These are phyloP conservation scores for Ustilago curta DNA, from an alignment of 1,284 basidiomycete genomes.

Conservation along the genomic window DNA sequence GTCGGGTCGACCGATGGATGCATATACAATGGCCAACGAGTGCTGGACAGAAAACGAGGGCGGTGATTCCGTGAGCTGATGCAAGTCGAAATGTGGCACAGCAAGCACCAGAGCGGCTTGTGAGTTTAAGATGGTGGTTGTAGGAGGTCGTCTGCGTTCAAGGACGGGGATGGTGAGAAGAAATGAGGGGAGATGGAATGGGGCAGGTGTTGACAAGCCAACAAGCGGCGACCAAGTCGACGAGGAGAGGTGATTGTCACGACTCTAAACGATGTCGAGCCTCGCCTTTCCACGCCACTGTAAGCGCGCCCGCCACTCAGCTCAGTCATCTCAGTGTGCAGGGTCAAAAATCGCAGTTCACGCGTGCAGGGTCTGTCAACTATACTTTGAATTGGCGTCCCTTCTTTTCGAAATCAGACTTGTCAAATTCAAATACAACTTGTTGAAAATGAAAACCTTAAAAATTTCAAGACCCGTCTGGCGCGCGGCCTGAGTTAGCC, in stretches of 20 bases:
- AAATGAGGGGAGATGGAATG: neutral
- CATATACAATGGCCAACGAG: neutral
- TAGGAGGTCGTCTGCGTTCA: slow-evolving; percentile 13
- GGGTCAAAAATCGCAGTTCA: neutral
- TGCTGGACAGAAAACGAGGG: too few species aligned
- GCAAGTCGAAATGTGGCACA: neutral
- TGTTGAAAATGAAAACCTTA: too few species aligned
- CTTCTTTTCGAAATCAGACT: too few species aligned
- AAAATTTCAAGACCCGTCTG: too few species aligned
- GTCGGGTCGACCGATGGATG: slow-evolving; percentile 1
- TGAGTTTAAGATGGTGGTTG: slow-evolving; percentile 8
- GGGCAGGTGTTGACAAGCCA: neutral
- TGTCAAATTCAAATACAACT: too few species aligned
- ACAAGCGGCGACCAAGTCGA: neutral
- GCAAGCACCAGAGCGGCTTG: neutral
- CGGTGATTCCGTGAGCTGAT: neutral
- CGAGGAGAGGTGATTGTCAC: slow-evolving; percentile 1
- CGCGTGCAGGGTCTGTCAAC: slow-evolving; percentile 5
- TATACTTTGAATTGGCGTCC: too few species aligned
- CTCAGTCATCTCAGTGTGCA: neutral
- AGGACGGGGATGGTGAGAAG: neutral
- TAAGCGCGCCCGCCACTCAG: neutral
- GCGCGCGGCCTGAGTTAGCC: too few species aligned
- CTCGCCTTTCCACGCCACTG: neutral
- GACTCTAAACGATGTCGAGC: neutral